These are phyloP conservation scores for Dentipellis fragilis DNA, from an alignment of 768 basidiomycete species.

Conservation along the genomic window DNA sequence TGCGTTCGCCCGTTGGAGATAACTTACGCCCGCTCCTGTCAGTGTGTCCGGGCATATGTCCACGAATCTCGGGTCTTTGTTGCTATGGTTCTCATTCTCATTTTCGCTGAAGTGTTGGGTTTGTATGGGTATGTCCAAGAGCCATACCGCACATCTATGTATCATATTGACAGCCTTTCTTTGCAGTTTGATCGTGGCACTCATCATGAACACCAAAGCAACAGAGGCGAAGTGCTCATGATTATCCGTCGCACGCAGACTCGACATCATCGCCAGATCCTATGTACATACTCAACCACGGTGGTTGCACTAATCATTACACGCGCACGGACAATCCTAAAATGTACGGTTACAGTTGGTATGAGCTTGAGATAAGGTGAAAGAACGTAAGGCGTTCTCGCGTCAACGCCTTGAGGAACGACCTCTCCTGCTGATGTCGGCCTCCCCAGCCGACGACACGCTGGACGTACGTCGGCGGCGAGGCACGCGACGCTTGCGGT, in stretches of 20 bases:
- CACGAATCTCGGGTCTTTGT: constrained; percentile 93
- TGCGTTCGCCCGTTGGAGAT: not conserved
- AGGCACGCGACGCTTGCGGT: constrained; percentile 26
- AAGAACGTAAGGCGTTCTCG: not conserved
- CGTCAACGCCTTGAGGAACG: constrained; percentile 24
- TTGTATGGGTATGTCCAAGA: constrained; percentile 50
- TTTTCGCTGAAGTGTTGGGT: constrained; percentile 92
- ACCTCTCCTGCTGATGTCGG: constrained; percentile 95
- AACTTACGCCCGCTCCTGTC: not conserved
- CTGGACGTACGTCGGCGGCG: constrained; percentile 12
- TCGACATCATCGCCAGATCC: not conserved
- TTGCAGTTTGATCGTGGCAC: constrained; percentile 36
- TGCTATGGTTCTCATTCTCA: constrained; percentile 96
- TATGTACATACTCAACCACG: not conserved
- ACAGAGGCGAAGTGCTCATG: constrained; percentile 10
- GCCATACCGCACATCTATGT: too few relatives aligned
- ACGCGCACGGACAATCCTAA: not conserved
- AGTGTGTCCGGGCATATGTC: constrained; percentile 87
- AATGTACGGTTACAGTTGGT: not conserved
- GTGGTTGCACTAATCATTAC: not conserved
- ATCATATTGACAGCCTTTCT: too few relatives aligned
- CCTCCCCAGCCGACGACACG: constrained; percentile 21
- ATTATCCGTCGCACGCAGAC: not conserved
- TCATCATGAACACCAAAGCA: constrained; percentile 38
- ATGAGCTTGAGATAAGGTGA: not conserved